Evolutionary conservation across 2,329 filamentous ascomycete species (phyloP), one percentile per base, ranked within the genome.

Genomic region (Aspergillus chevalieri): DNA sequence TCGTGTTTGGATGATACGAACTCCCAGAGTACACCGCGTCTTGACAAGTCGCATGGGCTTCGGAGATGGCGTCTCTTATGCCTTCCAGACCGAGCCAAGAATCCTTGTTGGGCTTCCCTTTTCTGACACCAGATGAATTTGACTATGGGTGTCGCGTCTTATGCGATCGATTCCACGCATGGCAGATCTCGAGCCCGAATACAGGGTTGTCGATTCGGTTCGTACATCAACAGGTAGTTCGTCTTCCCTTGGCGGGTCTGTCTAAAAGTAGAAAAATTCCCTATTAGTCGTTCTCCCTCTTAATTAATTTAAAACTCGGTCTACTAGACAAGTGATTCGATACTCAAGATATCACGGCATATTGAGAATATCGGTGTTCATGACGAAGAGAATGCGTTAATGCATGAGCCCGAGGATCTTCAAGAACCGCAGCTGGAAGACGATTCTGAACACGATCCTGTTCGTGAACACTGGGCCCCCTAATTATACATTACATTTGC

Each of bases 61-160:
- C 36, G 19, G 42, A 44, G 42, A 44, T 44, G 26, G 38, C 38
- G 8, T 41, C 38, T 19, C 17, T 50, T 41, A 45, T 34, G 34
- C 26, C 41, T n/a, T 43, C 49, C 26, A 45, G 8, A 19, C 44
- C 15, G 22, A 28, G 17, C 21, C 38, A 46, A 43, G 33, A 19
- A 33, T 47, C 54, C 41, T 47, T 69, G 39, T 61, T 60, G 44
- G 50, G 49, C 46, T 89, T 84, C 61, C 85, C 85, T 6, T 80
- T 78, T 51, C 75, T 89, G 24, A 78, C 70, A 9, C 60, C 69
- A 9, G 76, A 81, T 38, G 84, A 88, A 61, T 89, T 89, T 55
- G 69, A 79, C 47, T 77, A 82, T 60, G 80, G 77, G 48, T 88
- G 85, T 65, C 79, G 84, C 74, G 62, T 81, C 78, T 47, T 81